These are phyloP conservation scores for Exophiala alcalophila DNA, from an alignment of 2,329 filamentous ascomycete species.

Conservation along the genomic window DNA sequence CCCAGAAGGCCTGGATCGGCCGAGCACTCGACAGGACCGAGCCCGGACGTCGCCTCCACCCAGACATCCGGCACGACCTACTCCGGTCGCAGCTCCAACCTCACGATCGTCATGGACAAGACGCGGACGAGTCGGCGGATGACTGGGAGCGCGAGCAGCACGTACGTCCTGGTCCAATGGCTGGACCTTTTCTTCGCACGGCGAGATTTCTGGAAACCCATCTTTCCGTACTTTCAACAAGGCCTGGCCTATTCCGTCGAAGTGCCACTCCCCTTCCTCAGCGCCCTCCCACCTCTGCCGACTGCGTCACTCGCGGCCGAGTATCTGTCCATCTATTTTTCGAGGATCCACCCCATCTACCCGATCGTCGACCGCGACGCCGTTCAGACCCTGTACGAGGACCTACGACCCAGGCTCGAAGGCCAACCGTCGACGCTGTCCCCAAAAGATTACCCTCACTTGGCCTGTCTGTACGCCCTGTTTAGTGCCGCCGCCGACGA, in stretches of 20 bases:
- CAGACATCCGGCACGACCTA: not conserved
- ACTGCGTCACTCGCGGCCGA: not conserved
- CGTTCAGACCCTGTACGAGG: not conserved
- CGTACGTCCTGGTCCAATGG: slow-evolving; percentile 12
- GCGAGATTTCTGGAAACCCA: slow-evolving; percentile 6
- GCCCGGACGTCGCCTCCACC: not conserved
- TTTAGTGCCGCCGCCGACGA: slow-evolving; percentile 15
- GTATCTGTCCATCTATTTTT: slow-evolving; percentile 9
- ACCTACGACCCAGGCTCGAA: not conserved
- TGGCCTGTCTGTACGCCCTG: slow-evolving; percentile 7
- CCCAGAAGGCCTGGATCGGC: not conserved
- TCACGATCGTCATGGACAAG: slow-evolving; percentile 10
- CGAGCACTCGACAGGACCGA: not conserved
- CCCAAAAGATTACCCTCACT: slow-evolving; percentile 2
- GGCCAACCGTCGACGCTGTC: not conserved
- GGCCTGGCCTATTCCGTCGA: slow-evolving; percentile 13
- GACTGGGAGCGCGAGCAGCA: slow-evolving; percentile 13
- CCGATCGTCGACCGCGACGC: slow-evolving; percentile 4
- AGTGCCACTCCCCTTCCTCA: slow-evolving; percentile 5
- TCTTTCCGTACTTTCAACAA: slow-evolving; percentile 13
- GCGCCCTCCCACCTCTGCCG: slow-evolving; percentile 8
- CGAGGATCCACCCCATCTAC: slow-evolving; percentile 4
- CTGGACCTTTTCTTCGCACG: slow-evolving; percentile 15
- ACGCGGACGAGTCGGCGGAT: slow-evolving; percentile 7
- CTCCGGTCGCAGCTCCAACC: slow-evolving; percentile 4